Evolutionary conservation across 495 filamentous ascomycete genomes (phyloP).

Genomic region (Jackrogersella minutella): DNA sequence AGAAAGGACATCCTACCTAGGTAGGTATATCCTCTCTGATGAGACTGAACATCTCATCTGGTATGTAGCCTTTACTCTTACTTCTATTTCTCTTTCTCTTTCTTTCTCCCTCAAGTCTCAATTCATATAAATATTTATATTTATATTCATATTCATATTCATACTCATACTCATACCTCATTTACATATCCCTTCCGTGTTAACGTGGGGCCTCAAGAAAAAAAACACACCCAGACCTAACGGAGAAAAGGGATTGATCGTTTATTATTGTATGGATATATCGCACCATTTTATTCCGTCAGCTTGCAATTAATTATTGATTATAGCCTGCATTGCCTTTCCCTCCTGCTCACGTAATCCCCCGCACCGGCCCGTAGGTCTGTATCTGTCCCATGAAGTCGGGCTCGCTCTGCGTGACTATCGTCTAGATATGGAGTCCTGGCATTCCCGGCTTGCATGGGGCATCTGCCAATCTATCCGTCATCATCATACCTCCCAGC

Average conservation of each 20-base stretch:
- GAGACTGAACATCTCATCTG: background rate
- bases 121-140: background rate
- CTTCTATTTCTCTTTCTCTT: background rate
- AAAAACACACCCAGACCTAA: background rate
- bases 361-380: constrained; percentile 30
- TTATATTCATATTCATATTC: background rate
- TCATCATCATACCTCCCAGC: background rate
- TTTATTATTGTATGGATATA: too few relatives aligned
- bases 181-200: background rate
- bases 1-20: too few relatives aligned
- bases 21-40: background rate
- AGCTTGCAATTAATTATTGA: constrained; percentile 7
- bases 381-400: constrained; percentile 25
- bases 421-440: constrained; percentile 8
- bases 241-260: constrained; percentile 10
- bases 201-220: too few relatives aligned
- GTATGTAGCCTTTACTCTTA: background rate
- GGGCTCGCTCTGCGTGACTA: constrained; percentile 12
- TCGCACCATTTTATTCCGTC: background rate
- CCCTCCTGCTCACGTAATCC: constrained; percentile 32
- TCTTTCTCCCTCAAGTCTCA: background rate
- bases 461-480: constrained; percentile 10
- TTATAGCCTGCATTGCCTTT: constrained; percentile 13
- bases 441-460: constrained; percentile 20
- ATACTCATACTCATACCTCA: background rate